Conservation (phyloP, 2,329 filamentous ascomycete genomes). For the Thelonectria blattea region DNA sequence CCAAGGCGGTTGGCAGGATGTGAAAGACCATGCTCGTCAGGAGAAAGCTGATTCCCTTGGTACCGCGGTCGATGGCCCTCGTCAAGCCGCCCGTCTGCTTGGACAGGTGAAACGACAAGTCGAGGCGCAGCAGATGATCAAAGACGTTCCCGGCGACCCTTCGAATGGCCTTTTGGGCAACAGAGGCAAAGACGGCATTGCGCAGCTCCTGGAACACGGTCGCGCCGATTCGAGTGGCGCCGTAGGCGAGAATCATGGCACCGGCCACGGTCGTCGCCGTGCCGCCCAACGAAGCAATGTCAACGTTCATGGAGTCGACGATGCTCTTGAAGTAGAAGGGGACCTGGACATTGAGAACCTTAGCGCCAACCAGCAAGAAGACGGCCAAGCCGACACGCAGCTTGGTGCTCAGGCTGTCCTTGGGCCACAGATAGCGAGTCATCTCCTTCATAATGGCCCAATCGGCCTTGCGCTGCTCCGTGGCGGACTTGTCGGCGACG, state of each 20-base stretch:
- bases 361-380: constrained; percentile 82
- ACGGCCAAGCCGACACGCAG: constrained; percentile 86
- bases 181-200: constrained; percentile 95
- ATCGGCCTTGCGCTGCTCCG: constrained; percentile 94
- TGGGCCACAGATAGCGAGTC: constrained; percentile 95
- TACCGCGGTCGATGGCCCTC: constrained; percentile 92
- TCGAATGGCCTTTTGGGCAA: constrained; percentile 95
- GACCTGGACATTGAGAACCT: constrained; percentile 95
- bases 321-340: constrained; percentile 99
- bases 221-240: constrained; percentile 84
- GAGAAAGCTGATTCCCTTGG: constrained; percentile 97
- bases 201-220: constrained; percentile 91
- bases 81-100: constrained; percentile 96
- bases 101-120: constrained; percentile 91
- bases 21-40: constrained; percentile 99
- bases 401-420: constrained; percentile 75
- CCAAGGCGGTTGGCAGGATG: constrained; percentile 88
- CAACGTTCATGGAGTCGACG: constrained; percentile 96
- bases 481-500: constrained; percentile 58
- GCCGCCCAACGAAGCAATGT: constrained; percentile 84
- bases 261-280: constrained; percentile 89
- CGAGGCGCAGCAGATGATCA: constrained; percentile 83
- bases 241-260: constrained; percentile 92
- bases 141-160: constrained; percentile 92
- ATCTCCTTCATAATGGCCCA: constrained; percentile 99